phyloP scores from a whole-genome alignment of 257 asterid species.

The Solanum chiquidenum region DNA sequence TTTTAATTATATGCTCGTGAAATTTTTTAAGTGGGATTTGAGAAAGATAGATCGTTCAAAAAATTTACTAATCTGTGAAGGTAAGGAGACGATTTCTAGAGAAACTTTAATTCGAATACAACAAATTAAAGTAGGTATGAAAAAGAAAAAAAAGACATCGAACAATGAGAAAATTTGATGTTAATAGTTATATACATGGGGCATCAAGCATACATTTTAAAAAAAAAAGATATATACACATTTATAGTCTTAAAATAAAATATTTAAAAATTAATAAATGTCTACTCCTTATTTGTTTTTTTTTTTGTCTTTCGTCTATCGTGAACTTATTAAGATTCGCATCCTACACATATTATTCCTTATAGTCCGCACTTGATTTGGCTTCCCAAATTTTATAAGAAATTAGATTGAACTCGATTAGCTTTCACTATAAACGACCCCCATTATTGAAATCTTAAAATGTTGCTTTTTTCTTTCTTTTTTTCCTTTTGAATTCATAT shows the following conservation, averaged over 20 bases:
- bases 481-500: too few relatives aligned
- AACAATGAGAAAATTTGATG: not conserved
- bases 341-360: not conserved
- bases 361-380: not conserved
- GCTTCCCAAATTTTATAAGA: too few relatives aligned
- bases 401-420: not conserved
- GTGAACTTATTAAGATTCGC: not conserved
- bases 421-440: too few relatives aligned
- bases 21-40: fast-evolving
- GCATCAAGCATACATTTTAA: not conserved
- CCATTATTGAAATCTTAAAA: too few relatives aligned
- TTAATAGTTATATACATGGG: not conserved
- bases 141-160: not conserved
- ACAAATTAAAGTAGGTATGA: too few relatives aligned
- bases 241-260: not conserved
- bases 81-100: too few relatives aligned
- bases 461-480: too few relatives aligned
- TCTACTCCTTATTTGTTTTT: not conserved
- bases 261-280: not conserved
- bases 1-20: not conserved
- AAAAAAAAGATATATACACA: too few relatives aligned
- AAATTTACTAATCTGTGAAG: fast-evolving
- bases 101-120: not conserved
- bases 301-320: not conserved
- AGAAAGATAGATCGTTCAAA: fast-evolving